Evolutionary conservation across 805 yeast genomes (phyloP), one percentile per base, ranked within the genome.

Genomic region (Metschnikowia santaceciliae): DNA sequence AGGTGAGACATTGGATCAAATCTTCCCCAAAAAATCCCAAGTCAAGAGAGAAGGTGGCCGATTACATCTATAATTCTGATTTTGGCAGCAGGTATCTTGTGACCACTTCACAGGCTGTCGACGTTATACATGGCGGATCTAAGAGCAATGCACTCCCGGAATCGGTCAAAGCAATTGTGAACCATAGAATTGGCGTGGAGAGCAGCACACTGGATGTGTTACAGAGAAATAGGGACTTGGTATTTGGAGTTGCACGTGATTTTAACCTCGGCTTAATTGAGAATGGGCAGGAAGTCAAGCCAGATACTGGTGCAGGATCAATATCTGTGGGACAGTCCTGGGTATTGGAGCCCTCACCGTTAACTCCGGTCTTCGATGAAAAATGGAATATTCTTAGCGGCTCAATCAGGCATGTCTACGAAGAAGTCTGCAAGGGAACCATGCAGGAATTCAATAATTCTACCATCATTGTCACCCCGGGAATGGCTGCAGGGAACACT

Each of bases 401-500:
- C 4, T 68, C 71, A 6, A 64, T 71, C 10, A 67, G 79, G 50
- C 79, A 76, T 48, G 69, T 76, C 71, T 53, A 70, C 52, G 80
- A 76, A 56, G 77, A 77, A 20, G 71, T 72, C 3, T 68, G 65
- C 54, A 65, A 72, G 4, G 68, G 68, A 15, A 49, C 54, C 3
- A 45, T 48, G 35, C 54, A 51, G 11, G 67, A 66, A 11, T 53
- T 50, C 38, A 68, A 50, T 13, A 50, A 40, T 19, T 32, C 44
- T 2, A 67, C 69, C 17, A 60, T 75, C 13, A 59, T 78, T 37
- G 75, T 81, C 11, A 72, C 85, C 2, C 88, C 90, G 1, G 71
- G 79, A n/a, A 63, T 85, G 36, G 78, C 81, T 75, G 72, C 86
- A 2, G 91, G 85, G 19, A 85, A 84, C 64, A 86, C 91, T 1